Base-by-base conservation (phyloP, 352 stramenopile genomes). In the Phytophthora pseudosyringae region DNA sequence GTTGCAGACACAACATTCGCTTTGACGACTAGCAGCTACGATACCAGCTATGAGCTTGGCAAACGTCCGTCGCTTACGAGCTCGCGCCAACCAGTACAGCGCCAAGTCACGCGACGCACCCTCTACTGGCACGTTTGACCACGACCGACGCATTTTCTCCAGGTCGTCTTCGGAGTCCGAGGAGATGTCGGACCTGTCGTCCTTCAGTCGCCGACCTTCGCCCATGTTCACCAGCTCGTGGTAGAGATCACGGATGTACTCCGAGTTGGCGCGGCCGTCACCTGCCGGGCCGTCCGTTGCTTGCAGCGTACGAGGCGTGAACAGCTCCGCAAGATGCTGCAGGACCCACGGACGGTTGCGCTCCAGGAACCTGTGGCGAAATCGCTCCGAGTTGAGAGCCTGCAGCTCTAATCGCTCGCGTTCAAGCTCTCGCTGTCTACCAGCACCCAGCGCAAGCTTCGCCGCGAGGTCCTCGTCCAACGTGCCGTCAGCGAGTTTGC, bases 221-320 rank as follows among this genome's bases (percentile, higher is more conserved):
- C 88, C 89, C 86, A 97, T 97, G 44, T 89, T 90, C 74, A 98
- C 94, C 9, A 99, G 84, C 62, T 99, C 94, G 60, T 97, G 88
- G 75, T 99, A 99, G 11, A 99, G 83, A 71, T 99, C 92, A 18
- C 95, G 88, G n/a, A 99, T 82, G 64, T 98, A 98, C 67, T 99
- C 96, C 35, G 91, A 81, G 26, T 96, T 90, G 36, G 94, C 88
- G 0, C 91, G 81, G 0, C 67, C 60, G 13, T 75, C 56, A 38
- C 68, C 68, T 46, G 64, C 64, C n/a, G 57, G 57, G 3, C 66
- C 71, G 28, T 76, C 62, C 1, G 67, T 74, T 3, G 79, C 71
- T 49, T 96, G 74, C 33, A 99, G 75, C 36, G 89, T 96, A 9
- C 95, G 76, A 11, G 97, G 96, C 26, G 97, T 99, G 49, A 99